Evolutionary conservation across 768 basidiomycete species (phyloP).

Genomic region (Russula sp.): DNA sequence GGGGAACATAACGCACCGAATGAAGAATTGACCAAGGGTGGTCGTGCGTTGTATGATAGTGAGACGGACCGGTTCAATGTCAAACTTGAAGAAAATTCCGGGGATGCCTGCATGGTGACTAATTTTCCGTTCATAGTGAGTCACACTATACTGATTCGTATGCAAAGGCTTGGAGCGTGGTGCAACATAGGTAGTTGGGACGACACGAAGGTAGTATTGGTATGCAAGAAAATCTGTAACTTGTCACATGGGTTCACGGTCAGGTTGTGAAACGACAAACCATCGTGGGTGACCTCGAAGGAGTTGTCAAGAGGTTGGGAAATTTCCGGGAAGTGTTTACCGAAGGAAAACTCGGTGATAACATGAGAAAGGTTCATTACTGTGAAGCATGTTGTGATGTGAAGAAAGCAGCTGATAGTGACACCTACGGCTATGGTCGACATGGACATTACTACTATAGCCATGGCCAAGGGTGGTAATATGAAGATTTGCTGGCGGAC

Average conservation of each 20-base stretch:
- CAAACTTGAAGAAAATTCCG: slow-evolving; percentile 98
- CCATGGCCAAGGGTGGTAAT: slow-evolving; percentile 94
- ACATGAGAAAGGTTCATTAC: slow-evolving; percentile 97
- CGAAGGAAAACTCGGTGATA: slow-evolving; percentile 95
- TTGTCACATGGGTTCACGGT: slow-evolving; percentile 6
- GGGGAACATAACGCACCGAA: slow-evolving; percentile 37
- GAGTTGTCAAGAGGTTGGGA: slow-evolving; percentile 91
- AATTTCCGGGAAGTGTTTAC: slow-evolving; percentile 93
- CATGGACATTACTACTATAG: slow-evolving; percentile 80
- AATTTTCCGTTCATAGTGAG: slow-evolving; percentile 77
- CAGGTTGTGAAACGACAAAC: slow-evolving; percentile 37
- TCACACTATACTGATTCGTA: slow-evolving; percentile 91
- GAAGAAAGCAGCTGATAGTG: neutral
- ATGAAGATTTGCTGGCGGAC: slow-evolving; percentile 72
- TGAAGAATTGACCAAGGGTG: slow-evolving; percentile 68
- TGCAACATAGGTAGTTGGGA: slow-evolving; percentile 88
- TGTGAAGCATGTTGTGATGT: slow-evolving; percentile 26
- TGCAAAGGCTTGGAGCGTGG: slow-evolving; percentile 55
- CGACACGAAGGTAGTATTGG: slow-evolving; percentile 93
- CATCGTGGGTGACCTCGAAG: slow-evolving; percentile 62
- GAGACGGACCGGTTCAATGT: slow-evolving; percentile 83
- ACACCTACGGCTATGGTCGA: slow-evolving; percentile 72
- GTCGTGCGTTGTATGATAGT: slow-evolving; percentile 87
- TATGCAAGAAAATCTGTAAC: slow-evolving; percentile 75
- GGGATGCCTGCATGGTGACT: slow-evolving; percentile 75